Percentiles rank a stretch among this genome's conserved stretches.
phyloP scores from a whole-genome alignment of 805 yeast genomes.

The Tetrapisispora arboricola region DNA sequence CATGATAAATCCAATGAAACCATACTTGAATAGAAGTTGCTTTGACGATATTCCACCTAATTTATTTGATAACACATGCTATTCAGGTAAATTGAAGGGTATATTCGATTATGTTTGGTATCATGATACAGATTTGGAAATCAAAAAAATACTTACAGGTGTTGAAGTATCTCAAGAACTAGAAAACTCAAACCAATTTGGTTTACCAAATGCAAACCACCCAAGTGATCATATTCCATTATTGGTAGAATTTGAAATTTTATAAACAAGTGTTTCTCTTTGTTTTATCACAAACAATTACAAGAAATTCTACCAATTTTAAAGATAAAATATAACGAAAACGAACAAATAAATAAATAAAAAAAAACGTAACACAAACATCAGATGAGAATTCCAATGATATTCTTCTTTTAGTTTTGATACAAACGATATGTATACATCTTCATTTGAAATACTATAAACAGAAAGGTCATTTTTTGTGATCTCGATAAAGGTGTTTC shows the following conservation, averaged over 20 bases:
- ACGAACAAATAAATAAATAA: no score
- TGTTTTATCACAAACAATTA: no score
- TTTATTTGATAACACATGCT: constrained; percentile 34
- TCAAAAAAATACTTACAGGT: constrained; percentile 43
- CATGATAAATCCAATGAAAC: constrained; percentile 25
- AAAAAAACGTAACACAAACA: no score
- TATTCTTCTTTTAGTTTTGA: no score
- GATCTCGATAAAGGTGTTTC: no score
- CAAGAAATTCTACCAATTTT: no score
- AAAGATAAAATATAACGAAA: no score
- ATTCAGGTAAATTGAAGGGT: constrained; percentile 39
- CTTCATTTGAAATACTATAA: no score
- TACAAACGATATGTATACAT: no score
- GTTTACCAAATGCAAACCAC: constrained; percentile 47
- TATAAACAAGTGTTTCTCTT: not conserved
- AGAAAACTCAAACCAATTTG: constrained; percentile 17
- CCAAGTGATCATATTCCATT: constrained; percentile 49
- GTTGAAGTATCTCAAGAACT: constrained; percentile 24
- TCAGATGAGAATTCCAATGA: no score
- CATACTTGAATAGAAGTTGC: constrained; percentile 25
- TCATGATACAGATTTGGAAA: constrained; percentile 31
- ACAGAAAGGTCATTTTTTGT: no score
- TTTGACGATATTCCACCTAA: constrained; percentile 25
- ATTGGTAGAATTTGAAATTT: constrained; percentile 29
- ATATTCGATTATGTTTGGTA: constrained; percentile 53